phyloP scores from a whole-genome alignment of 306 rosid genomes.

The Leucaena leucocephala region DNA sequence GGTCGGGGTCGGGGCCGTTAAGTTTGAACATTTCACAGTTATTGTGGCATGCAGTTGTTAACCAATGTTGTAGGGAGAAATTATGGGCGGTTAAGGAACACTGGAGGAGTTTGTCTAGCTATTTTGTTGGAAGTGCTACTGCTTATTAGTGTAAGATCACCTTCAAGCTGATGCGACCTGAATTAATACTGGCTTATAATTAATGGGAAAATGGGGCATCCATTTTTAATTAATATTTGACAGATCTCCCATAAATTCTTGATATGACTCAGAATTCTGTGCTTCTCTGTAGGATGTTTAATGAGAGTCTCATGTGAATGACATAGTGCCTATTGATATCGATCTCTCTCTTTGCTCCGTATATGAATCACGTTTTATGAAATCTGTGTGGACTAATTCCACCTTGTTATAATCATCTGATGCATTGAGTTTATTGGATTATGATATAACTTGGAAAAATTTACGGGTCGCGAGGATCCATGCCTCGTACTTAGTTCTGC shows the following conservation, averaged over 20 bases:
- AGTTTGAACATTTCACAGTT: constrained; percentile 33
- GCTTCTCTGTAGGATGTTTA: background rate
- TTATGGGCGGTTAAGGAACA: constrained; percentile 32
- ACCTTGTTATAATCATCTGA: background rate
- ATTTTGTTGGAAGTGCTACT: constrained; percentile 3
- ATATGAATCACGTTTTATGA: background rate
- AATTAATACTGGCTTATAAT: constrained; percentile 6
- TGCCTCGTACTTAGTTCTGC: background rate
- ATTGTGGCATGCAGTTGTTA: constrained; percentile 26
- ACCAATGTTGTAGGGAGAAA: background rate
- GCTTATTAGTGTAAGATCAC: background rate
- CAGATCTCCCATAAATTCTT: background rate
- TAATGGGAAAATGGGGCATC: constrained; percentile 12
- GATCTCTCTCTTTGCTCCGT: background rate
- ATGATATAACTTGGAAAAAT: background rate
- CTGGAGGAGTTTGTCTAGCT: constrained; percentile 28
- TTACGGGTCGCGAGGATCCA: background rate
- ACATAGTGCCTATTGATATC: constrained; percentile 7
- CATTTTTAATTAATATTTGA: constrained; percentile 1
- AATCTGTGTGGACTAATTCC: background rate
- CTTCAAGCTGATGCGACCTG: constrained; percentile 14
- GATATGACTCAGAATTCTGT: background rate
- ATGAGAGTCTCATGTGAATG: constrained; percentile 15
- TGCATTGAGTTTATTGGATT: background rate
- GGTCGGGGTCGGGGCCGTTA: constrained; percentile 59